Conservation (phyloP, 208 protist species). For the Acanthamoeba lugdunensis region DNA sequence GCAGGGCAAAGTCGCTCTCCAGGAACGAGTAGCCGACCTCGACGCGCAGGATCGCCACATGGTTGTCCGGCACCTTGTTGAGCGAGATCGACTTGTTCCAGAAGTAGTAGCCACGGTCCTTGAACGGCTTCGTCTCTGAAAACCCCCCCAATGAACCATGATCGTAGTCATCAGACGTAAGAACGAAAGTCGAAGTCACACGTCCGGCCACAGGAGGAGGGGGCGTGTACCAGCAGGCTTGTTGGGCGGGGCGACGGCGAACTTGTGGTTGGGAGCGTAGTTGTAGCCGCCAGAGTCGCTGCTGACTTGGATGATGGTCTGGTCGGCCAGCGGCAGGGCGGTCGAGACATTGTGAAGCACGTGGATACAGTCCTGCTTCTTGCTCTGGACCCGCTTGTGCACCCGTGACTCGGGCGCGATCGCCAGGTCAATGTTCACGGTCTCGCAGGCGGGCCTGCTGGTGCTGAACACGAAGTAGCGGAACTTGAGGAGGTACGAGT, state of each 20-base stretch:
- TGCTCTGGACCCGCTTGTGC: background rate
- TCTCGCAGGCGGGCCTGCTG: constrained; percentile 45
- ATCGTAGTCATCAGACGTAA: background rate
- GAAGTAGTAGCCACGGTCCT: constrained; percentile 68
- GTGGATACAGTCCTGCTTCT: background rate
- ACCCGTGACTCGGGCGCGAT: background rate
- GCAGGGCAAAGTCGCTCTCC: constrained; percentile 58
- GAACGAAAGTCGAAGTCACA: no score
- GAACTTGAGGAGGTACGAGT: constrained; percentile 64
- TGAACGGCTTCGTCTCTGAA: constrained; percentile 59
- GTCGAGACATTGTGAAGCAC: background rate
- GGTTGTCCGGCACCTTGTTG: constrained; percentile 10
- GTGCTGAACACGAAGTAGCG: constrained; percentile 59
- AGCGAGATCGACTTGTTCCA: constrained; percentile 63
- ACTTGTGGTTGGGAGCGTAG: background rate
- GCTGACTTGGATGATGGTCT: background rate
- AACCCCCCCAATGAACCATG: no score
- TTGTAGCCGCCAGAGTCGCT: background rate
- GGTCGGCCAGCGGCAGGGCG: constrained; percentile 23
- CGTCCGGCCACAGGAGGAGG: no score
- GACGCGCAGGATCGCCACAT: constrained; percentile 59
- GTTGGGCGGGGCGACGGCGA: background rate
- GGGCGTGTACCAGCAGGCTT: background rate
- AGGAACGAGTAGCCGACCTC: constrained; percentile 69
- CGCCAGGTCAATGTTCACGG: constrained; percentile 65